Conservation (phyloP, 2,329 filamentous ascomycete species). For the Ambrosiella beaveri region DNA sequence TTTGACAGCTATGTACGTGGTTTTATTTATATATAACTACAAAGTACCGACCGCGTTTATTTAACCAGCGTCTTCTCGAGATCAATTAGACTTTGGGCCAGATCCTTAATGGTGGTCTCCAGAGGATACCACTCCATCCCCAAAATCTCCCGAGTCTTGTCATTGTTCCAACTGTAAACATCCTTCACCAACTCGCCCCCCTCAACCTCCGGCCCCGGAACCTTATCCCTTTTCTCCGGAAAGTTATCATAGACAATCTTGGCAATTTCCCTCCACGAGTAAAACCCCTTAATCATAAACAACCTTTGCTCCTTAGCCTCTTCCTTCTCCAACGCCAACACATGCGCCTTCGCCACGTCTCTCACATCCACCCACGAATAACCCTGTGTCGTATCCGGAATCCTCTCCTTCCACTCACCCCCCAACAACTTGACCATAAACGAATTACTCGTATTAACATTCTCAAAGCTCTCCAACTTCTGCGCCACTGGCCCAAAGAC, state of each 20-base stretch:
- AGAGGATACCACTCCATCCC: constrained; percentile 44
- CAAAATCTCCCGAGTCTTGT: constrained; percentile 38
- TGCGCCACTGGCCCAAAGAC: constrained; percentile 37
- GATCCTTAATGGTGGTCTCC: constrained; percentile 34
- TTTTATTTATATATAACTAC: too few relatives aligned
- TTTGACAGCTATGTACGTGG: too few relatives aligned
- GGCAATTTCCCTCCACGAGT: constrained; percentile 28
- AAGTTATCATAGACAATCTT: constrained; percentile 29
- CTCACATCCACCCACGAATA: constrained; percentile 38
- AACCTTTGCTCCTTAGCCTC: constrained; percentile 33
- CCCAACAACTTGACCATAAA: constrained; percentile 32
- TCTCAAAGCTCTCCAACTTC: constrained; percentile 27
- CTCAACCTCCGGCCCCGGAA: constrained; percentile 28
- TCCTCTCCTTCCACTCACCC: constrained; percentile 29
- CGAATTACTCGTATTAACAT: constrained; percentile 36
- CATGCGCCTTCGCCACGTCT: constrained; percentile 35
- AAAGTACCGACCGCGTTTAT: background rate
- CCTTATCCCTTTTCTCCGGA: constrained; percentile 29
- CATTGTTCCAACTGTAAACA: constrained; percentile 40
- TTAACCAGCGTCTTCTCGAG: constrained; percentile 4
- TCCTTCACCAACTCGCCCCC: constrained; percentile 27
- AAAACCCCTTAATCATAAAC: constrained; percentile 31
- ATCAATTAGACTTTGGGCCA: constrained; percentile 7
- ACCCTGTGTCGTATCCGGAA: constrained; percentile 26
- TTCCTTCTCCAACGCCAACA: constrained; percentile 31